A percentile compares a stretch with the other conserved stretches of the same genome.
Evolutionary conservation across 768 basidiomycete genomes (phyloP).

Genomic region (Mycena filopes): DNA sequence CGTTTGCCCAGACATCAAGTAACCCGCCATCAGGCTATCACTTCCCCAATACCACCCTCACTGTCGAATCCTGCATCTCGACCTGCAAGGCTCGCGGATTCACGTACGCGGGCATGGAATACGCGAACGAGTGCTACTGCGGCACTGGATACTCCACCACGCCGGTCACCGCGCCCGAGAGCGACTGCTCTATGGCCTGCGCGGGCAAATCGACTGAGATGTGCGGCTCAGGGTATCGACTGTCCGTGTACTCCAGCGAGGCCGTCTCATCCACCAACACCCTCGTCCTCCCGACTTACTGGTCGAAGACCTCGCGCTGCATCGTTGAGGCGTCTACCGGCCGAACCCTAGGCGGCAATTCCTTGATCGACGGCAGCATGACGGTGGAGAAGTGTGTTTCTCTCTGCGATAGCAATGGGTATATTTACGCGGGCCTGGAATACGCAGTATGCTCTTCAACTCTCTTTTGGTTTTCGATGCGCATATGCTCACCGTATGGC

Average conservation of each 20-base stretch:
- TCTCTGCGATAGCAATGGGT: constrained; percentile 21
- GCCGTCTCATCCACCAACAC: neutral
- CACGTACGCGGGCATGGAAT: constrained; percentile 16
- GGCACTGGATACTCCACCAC: constrained; percentile 15
- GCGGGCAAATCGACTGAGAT: constrained; percentile 15
- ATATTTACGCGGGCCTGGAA: constrained; percentile 18
- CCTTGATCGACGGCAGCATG: constrained; percentile 13
- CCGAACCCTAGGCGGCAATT: constrained; percentile 5
- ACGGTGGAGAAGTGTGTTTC: constrained; percentile 25
- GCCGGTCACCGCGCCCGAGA: constrained; percentile 3
- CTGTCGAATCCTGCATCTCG: constrained; percentile 20
- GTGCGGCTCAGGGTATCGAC: constrained; percentile 17
- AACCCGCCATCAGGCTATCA: constrained; percentile 8
- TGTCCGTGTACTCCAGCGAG: constrained; percentile 24
- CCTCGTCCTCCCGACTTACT: constrained; percentile 19
- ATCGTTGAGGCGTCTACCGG: constrained; percentile 17
- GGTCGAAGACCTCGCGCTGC: constrained; percentile 18
- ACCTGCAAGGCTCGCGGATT: constrained; percentile 20
- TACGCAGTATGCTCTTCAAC: constrained; percentile 11
- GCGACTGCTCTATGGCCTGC: constrained; percentile 25
- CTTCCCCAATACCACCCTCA: constrained; percentile 13
- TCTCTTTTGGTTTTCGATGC: neutral
- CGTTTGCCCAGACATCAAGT: too few relatives aligned
- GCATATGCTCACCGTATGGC: neutral
- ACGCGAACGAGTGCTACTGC: constrained; percentile 21